Percentiles rank a stretch among this genome's conserved stretches.
phyloP scores from a whole-genome alignment of 257 asterid species.

The Solanum ahanhuiri region DNA sequence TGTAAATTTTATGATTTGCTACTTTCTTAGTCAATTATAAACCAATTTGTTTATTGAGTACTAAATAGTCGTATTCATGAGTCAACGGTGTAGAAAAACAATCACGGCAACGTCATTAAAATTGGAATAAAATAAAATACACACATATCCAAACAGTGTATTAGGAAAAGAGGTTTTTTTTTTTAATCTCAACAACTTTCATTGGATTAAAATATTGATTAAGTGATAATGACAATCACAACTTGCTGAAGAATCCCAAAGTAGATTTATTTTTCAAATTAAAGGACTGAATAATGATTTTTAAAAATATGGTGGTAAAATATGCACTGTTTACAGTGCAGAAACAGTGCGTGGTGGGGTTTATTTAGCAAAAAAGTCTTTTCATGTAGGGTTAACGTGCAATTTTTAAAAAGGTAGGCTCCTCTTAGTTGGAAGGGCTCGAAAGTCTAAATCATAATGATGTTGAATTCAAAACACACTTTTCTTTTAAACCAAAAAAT shows the following conservation, averaged over 20 bases:
- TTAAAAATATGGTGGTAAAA: neutral
- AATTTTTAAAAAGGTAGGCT: neutral
- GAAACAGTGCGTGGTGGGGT: neutral
- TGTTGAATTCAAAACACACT: neutral
- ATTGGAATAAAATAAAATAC: neutral
- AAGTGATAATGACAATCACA: neutral
- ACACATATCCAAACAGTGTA: neutral
- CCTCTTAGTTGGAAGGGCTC: neutral
- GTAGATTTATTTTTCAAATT: neutral
- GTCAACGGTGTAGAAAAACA: neutral
- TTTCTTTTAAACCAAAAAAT: neutral
- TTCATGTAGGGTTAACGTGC: neutral
- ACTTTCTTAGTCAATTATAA: constrained; percentile 16
- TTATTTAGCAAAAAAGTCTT: neutral
- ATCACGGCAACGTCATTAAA: constrained; percentile 3
- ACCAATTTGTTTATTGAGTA: constrained; percentile 9
- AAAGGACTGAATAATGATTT: neutral
- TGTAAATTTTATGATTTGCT: neutral
- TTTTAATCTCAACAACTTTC: neutral
- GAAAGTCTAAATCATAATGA: neutral
- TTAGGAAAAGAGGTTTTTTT: neutral
- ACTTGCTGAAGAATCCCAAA: neutral
- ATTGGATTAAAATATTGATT: neutral
- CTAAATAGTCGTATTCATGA: constrained; percentile 8
- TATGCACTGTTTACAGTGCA: neutral